A percentile compares a stretch with the other conserved stretches of the same genome.
These are phyloP conservation scores for Stemphylium lycopersici DNA, from an alignment of 2,329 filamentous ascomycete genomes.

Conservation along the genomic window DNA sequence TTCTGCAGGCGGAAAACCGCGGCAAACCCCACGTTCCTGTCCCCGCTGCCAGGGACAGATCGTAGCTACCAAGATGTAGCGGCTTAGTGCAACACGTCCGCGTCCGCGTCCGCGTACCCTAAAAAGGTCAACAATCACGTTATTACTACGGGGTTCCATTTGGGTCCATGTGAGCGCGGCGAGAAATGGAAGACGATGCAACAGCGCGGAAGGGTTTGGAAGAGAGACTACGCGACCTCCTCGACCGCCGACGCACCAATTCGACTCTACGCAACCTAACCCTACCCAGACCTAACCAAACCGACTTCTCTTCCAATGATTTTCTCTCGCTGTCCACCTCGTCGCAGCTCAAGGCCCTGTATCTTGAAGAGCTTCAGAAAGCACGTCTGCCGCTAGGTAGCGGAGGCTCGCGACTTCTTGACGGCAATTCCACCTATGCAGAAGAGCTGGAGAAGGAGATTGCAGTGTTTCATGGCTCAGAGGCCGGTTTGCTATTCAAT, in stretches of 20 bases:
- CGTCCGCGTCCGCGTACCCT: background rate
- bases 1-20: conserved; percentile 1
- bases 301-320: conserved; percentile 71
- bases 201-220: conserved; percentile 23
- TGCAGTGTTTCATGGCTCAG: conserved; percentile 65
- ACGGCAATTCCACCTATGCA: conserved; percentile 68
- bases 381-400: conserved; percentile 57
- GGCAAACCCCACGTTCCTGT: conserved; percentile 7
- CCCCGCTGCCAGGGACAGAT: background rate
- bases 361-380: conserved; percentile 53
- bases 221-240: conserved; percentile 29
- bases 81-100: background rate
- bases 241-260: conserved; percentile 50
- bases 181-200: conserved; percentile 16
- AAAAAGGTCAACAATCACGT: background rate
- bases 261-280: conserved; percentile 43
- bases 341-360: conserved; percentile 54
- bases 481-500: conserved; percentile 64
- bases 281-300: conserved; percentile 39
- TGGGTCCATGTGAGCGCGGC: background rate
- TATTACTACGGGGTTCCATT: background rate
- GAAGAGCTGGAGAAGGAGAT: conserved; percentile 65
- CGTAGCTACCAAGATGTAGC: no score
- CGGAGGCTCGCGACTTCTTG: conserved; percentile 66
- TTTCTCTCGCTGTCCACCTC: conserved; percentile 65